Percentiles rank a stretch among this genome's conserved stretches.
phyloP scores from a whole-genome alignment of 2,329 filamentous ascomycete genomes.

The Dryadomyces quercus-mongolicae region DNA sequence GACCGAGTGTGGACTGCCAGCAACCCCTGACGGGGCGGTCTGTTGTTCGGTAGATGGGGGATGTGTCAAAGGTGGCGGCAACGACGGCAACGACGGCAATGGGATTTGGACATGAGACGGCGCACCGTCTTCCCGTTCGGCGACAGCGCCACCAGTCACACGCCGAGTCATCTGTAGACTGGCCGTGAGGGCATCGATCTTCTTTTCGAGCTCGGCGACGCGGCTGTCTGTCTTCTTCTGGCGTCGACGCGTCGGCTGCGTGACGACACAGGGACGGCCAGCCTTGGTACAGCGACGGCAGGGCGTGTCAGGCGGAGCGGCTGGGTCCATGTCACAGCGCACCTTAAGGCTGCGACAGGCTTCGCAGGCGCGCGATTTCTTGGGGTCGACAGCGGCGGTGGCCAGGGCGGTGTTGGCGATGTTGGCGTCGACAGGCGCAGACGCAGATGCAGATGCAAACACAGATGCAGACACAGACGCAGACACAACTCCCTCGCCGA shows the following conservation, averaged over 20 bases:
- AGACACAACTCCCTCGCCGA: too few relatives aligned
- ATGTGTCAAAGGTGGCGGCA: not conserved
- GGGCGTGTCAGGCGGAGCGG: constrained; percentile 42
- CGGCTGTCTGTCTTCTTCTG: constrained; percentile 87
- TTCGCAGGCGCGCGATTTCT: constrained; percentile 60
- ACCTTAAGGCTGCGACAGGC: constrained; percentile 68
- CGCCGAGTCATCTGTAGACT: constrained; percentile 49
- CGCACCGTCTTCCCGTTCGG: not conserved
- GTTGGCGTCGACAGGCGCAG: not conserved
- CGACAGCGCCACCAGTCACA: not conserved
- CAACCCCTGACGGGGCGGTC: not conserved
- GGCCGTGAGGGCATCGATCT: constrained; percentile 79
- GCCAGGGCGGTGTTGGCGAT: not conserved
- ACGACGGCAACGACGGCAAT: not conserved
- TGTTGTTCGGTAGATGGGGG: not conserved
- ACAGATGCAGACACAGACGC: too few relatives aligned
- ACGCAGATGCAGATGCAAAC: too few relatives aligned
- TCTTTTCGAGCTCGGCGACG: constrained; percentile 83
- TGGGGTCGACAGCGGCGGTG: not conserved
- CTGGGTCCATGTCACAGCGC: constrained; percentile 66
- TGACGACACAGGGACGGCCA: constrained; percentile 64
- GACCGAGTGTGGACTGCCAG: not conserved
- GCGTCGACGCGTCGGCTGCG: constrained; percentile 61
- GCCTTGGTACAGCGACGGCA: constrained; percentile 73
- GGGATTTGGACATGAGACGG: not conserved